Percentiles rank a stretch among this genome's conserved stretches.
These are phyloP conservation scores for Chaetomium olivaceum DNA, from an alignment of 2,329 filamentous ascomycete species.

Conservation along the genomic window DNA sequence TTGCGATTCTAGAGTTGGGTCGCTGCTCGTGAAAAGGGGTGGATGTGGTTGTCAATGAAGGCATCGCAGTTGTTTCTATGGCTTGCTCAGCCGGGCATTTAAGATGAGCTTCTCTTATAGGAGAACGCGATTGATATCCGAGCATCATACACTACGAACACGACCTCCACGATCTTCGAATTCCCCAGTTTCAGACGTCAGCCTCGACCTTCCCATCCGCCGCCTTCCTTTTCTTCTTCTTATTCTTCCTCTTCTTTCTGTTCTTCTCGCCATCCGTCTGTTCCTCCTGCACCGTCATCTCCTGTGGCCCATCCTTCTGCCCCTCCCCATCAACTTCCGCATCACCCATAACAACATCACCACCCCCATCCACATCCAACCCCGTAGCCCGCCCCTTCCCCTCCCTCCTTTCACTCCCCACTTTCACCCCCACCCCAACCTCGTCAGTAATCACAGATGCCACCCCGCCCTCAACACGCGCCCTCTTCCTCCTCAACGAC, in stretches of 20 bases:
- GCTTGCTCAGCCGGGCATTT: neutral
- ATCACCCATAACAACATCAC: constrained; percentile 13
- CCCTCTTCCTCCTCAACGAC: constrained; percentile 7
- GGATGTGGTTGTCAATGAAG: neutral
- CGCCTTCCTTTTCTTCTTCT: constrained; percentile 25
- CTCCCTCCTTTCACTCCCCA: neutral
- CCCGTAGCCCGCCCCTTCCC: neutral
- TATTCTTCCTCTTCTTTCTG: constrained; percentile 27
- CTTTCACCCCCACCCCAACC: neutral
- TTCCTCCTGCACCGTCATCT: neutral
- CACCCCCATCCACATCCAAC: neutral
- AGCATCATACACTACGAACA: neutral
- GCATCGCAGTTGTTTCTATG: neutral
- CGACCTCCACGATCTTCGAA: neutral
- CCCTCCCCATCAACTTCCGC: neutral
- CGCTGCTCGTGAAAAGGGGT: too few relatives aligned
- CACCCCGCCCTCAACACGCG: neutral
- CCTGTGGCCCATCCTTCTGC: neutral
- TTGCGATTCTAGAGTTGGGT: neutral
- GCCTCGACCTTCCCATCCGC: neutral
- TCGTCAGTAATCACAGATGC: neutral
- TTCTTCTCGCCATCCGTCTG: constrained; percentile 7
- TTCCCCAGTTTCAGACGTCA: neutral
- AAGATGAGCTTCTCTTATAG: neutral
- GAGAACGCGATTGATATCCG: neutral